Conservation (phyloP, 2,329 filamentous ascomycete genomes). For the Arthroderma sp. region DNA sequence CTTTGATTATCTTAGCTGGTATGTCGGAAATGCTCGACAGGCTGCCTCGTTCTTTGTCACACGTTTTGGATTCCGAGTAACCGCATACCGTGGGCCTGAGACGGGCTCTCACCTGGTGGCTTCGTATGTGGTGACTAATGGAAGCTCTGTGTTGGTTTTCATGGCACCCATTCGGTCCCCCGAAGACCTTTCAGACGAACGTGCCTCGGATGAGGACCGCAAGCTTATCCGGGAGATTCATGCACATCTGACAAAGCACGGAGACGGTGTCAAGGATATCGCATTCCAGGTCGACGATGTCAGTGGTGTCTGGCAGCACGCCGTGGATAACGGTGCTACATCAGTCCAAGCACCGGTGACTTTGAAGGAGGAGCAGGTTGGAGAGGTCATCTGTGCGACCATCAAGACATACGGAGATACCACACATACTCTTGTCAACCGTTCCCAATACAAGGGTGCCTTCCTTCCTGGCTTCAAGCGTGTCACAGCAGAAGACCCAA, state of each 20-base stretch:
- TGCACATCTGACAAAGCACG: constrained; percentile 66
- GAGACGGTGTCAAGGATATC: constrained; percentile 84
- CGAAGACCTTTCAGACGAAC: constrained; percentile 42
- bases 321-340: constrained; percentile 53
- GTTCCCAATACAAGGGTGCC: constrained; percentile 50
- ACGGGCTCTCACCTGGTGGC: constrained; percentile 67
- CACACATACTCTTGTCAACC: constrained; percentile 71
- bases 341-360: constrained; percentile 49
- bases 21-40: constrained; percentile 88
- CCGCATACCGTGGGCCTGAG: constrained; percentile 76
- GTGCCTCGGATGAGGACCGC: constrained; percentile 46
- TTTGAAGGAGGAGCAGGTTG: constrained; percentile 43
- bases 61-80: constrained; percentile 64
- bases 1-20: constrained; percentile 86
- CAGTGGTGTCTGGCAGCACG: constrained; percentile 57
- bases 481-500: constrained; percentile 32
- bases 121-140: constrained; percentile 69
- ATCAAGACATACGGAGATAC: constrained; percentile 83
- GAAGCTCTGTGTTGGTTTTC: constrained; percentile 66
- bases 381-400: constrained; percentile 55
- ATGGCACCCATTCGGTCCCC: constrained; percentile 51
- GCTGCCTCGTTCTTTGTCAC: constrained; percentile 73
- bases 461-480: constrained; percentile 68
- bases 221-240: constrained; percentile 57
- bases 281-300: constrained; percentile 71